These are phyloP conservation scores for Lycium barbarum DNA, from an alignment of 257 asterid species.

Conservation along the genomic window DNA sequence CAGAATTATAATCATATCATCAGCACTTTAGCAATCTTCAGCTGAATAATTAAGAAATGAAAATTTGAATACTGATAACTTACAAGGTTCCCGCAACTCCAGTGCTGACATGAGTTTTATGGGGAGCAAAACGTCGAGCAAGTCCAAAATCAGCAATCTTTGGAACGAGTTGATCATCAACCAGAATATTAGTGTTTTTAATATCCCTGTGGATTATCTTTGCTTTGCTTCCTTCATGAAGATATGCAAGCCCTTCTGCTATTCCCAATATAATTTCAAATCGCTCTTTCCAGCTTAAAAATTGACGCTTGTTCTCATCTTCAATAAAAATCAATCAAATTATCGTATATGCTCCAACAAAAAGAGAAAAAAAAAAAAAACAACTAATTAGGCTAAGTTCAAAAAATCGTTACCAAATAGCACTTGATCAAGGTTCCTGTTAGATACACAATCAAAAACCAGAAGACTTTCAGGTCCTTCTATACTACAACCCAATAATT, in stretches of 20 bases:
- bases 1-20: not conserved
- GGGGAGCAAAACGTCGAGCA: slow-evolving; percentile 29
- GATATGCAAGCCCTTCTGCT: slow-evolving; percentile 30
- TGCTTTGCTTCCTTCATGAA: slow-evolving; percentile 31
- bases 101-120: slow-evolving; percentile 19
- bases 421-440: slow-evolving; percentile 38
- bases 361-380: not conserved
- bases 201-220: slow-evolving; percentile 27
- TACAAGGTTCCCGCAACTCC: slow-evolving; percentile 30
- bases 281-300: slow-evolving; percentile 29
- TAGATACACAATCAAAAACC: slow-evolving; percentile 36
- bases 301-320: slow-evolving; percentile 23
- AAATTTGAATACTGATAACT: not conserved
- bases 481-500: slow-evolving; percentile 41
- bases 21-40: not conserved
- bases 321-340: slow-evolving; percentile 22
- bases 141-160: slow-evolving; percentile 30
- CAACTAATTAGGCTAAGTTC: not conserved
- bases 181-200: slow-evolving; percentile 21
- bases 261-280: slow-evolving; percentile 29
- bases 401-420: slow-evolving; percentile 24
- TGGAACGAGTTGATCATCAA: slow-evolving; percentile 16
- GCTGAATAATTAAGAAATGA: too few relatives aligned
- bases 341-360: too few relatives aligned
- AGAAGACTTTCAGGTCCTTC: slow-evolving; percentile 43